A percentile compares a stretch with the other conserved stretches of the same genome.
These are phyloP conservation scores for Myochromella boudieri DNA, from an alignment of 768 basidiomycete species.

Conservation along the genomic window DNA sequence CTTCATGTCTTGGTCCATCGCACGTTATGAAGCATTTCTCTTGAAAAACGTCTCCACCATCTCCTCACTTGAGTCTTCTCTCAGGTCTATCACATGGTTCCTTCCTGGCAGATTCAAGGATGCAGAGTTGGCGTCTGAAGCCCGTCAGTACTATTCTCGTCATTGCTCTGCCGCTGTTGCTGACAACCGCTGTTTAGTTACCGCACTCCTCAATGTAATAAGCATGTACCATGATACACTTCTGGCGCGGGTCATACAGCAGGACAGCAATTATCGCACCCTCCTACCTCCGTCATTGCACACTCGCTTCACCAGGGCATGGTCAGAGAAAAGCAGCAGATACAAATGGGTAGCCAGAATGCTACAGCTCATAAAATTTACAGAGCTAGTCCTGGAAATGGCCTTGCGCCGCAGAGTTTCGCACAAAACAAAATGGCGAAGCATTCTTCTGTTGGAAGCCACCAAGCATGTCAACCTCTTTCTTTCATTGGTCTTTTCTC, in stretches of 20 bases:
- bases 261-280: slow-evolving; percentile 68
- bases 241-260: slow-evolving; percentile 65
- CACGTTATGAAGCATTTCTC: slow-evolving; percentile 80
- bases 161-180: slow-evolving; percentile 6
- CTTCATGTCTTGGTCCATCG: slow-evolving; percentile 63
- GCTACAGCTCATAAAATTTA: slow-evolving; percentile 76
- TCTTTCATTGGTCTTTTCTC: slow-evolving; percentile 7
- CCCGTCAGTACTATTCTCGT: slow-evolving; percentile 58
- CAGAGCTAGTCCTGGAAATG: slow-evolving; percentile 92
- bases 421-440: slow-evolving; percentile 66
- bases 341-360: slow-evolving; percentile 82
- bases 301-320: slow-evolving; percentile 87
- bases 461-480: slow-evolving; percentile 67
- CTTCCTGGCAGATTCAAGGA: slow-evolving; percentile 96
- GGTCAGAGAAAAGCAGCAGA: slow-evolving; percentile 62
- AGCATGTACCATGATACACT: slow-evolving; percentile 96
- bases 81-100: slow-evolving; percentile 93
- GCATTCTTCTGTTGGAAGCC: slow-evolving; percentile 73
- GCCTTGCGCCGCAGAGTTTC: slow-evolving; percentile 70
- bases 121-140: slow-evolving; percentile 93
- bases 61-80: slow-evolving; percentile 81
- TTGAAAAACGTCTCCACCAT: slow-evolving; percentile 85
- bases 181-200: slow-evolving; percentile 53
- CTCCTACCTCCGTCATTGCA: slow-evolving; percentile 78
- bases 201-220: slow-evolving; percentile 81